Evolutionary conservation across 2,329 filamentous ascomycete species (phyloP).

Genomic region (Aaosphaeria arxii): DNA sequence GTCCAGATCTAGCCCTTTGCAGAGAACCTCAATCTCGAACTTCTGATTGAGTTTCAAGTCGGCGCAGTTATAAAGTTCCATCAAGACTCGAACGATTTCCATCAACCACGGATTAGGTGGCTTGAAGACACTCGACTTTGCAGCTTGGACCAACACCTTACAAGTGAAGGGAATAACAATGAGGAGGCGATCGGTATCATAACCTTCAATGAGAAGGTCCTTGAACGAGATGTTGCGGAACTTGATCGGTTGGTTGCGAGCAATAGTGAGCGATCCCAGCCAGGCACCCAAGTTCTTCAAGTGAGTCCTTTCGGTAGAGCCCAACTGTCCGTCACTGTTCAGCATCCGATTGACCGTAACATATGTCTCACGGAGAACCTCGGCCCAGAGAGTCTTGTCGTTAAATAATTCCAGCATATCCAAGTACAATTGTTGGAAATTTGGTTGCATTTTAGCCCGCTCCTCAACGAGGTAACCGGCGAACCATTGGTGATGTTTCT

Average conservation of each 20-base stretch:
- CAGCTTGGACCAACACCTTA: slow-evolving; percentile 86
- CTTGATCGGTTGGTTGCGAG: slow-evolving; percentile 90
- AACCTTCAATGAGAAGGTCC: slow-evolving; percentile 87
- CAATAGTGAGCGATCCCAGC: slow-evolving; percentile 90
- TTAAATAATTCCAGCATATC: slow-evolving; percentile 82
- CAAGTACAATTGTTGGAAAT: slow-evolving; percentile 91
- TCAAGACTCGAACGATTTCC: slow-evolving; percentile 87
- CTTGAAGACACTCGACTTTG: slow-evolving; percentile 81
- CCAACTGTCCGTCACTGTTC: slow-evolving; percentile 84
- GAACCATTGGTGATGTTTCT: slow-evolving; percentile 92
- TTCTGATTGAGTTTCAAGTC: slow-evolving; percentile 96
- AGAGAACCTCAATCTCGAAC: slow-evolving; percentile 97
- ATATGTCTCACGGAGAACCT: slow-evolving; percentile 92
- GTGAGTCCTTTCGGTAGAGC: slow-evolving; percentile 80
- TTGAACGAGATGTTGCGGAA: slow-evolving; percentile 98
- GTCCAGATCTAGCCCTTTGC: slow-evolving; percentile 87
- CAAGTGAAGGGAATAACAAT: slow-evolving; percentile 97
- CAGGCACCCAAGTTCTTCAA: slow-evolving; percentile 92
- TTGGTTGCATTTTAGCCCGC: slow-evolving; percentile 94
- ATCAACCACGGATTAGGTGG: slow-evolving; percentile 97
- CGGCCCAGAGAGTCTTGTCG: slow-evolving; percentile 74
- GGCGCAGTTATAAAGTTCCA: slow-evolving; percentile 89
- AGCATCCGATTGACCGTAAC: slow-evolving; percentile 81
- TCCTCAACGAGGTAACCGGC: slow-evolving; percentile 92
- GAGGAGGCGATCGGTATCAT: slow-evolving; percentile 85